These are phyloP conservation scores for Piper betle DNA, from an alignment of 164 flowering plant genomes.

Conservation along the genomic window DNA sequence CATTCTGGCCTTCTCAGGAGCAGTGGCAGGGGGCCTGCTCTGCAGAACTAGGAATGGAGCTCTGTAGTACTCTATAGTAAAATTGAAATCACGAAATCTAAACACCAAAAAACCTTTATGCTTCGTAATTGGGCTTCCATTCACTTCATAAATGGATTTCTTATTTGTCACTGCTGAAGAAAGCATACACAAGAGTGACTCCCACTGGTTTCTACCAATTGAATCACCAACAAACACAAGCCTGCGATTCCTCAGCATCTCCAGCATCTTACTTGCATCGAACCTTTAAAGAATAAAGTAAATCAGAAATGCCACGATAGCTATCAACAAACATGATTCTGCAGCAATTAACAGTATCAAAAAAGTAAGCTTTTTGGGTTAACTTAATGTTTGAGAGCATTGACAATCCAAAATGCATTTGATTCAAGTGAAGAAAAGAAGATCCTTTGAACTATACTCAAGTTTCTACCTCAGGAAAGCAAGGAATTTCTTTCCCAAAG, in stretches of 20 bases:
- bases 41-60: conserved; percentile 84
- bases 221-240: conserved; percentile 92
- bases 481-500: too few species aligned
- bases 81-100: conserved; percentile 68
- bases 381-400: neutral
- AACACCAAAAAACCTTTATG: conserved; percentile 84
- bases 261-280: conserved; percentile 67
- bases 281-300: conserved; percentile 24
- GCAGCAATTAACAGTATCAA: neutral
- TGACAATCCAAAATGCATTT: neutral
- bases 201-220: conserved; percentile 99
- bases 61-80: conserved; percentile 90
- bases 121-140: conserved; percentile 90
- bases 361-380: neutral
- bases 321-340: neutral
- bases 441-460: neutral
- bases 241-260: conserved; percentile 55
- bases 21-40: conserved; percentile 57
- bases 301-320: neutral
- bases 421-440: neutral
- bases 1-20: conserved; percentile 28
- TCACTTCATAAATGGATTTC: conserved; percentile 71
- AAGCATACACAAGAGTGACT: conserved; percentile 92
- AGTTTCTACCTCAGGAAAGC: too few species aligned
- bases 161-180: conserved; percentile 55